Evolutionary conservation across 2,329 filamentous ascomycete species (phyloP), one percentile per base, ranked within the genome.

Genomic region (Stachybotrys chlorohalonatus): DNA sequence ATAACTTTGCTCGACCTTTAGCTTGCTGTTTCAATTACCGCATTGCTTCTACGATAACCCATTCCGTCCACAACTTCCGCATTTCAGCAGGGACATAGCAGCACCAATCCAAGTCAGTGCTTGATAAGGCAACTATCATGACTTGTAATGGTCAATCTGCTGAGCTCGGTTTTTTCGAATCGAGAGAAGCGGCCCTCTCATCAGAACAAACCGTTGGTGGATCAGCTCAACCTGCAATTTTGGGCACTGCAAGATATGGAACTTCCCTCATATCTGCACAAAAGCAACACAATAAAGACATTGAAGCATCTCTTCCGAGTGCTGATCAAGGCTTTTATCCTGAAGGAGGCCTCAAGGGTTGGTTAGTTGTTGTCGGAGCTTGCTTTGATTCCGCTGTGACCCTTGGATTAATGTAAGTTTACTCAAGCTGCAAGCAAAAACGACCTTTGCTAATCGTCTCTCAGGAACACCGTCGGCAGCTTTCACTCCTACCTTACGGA

Each of bases 401-500:
- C 9, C 13, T 42, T 9, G 36, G 36, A 9, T 13, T 42, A 9
- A 42, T 42, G 36, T 42, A 2, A 13, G 36, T 42, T 42, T 7
- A 39, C 36, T 2, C 36, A 42, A 42, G 36, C 8, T 42, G 11
- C 8, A 42, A 9, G 36, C 2, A 42, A 2, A 13, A 42, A 42
- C 8, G 36, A 9, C 36, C 8, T 42, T 24, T 24, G 24, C 36
- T 42, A 2, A 42, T 42, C 36, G 6, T 42, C 36, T 42, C 5
- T 13, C 36, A 42, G 36, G 36, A 84, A 84, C 63, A 79, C 77
- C 58, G 74, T 85, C 45, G 85, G 83, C 6, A 81, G 81, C 1
- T 83, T 86, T 68, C 80, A 87, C 66, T 74, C 81, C n/a, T 87
- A 87, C 65, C 73, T 89, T 49, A 73, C 78, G 49, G 76, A 70